A percentile compares a stretch with the other conserved stretches of the same genome.
These are phyloP conservation scores for Cicer bijugum DNA, from an alignment of 306 rosid species.

Conservation along the genomic window DNA sequence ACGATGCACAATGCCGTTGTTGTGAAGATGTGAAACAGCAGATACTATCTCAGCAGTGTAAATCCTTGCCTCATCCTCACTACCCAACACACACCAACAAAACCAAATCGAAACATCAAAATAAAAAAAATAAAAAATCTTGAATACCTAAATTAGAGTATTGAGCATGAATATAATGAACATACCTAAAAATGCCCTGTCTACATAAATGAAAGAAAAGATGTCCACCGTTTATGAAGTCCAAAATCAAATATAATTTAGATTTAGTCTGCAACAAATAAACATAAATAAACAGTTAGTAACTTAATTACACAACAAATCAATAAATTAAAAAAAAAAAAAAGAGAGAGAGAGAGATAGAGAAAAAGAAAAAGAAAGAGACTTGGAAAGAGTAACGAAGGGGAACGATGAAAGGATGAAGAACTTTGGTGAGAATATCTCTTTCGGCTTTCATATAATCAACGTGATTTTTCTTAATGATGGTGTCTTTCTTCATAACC, in stretches of 20 bases:
- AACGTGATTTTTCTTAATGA: slow-evolving; percentile 86
- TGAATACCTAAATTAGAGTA: neutral
- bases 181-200: slow-evolving; percentile 90
- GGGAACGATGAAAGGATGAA: slow-evolving; percentile 88
- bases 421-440: slow-evolving; percentile 88
- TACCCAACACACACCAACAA: slow-evolving; percentile 60
- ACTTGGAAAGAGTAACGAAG: slow-evolving; percentile 92
- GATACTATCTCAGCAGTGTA: slow-evolving; percentile 94
- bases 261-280: slow-evolving; percentile 72
- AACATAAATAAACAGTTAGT: slow-evolving; percentile 32
- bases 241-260: slow-evolving; percentile 88
- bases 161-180: neutral
- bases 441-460: slow-evolving; percentile 97
- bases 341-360: neutral
- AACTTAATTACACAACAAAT: neutral
- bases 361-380: neutral
- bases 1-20: slow-evolving; percentile 83
- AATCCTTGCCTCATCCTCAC: slow-evolving; percentile 97
- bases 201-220: slow-evolving; percentile 87
- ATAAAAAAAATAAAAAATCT: neutral
- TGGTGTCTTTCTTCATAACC: slow-evolving; percentile 89
- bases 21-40: slow-evolving; percentile 95
- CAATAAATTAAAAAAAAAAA: neutral
- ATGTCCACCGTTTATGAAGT: slow-evolving; percentile 94
- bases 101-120: slow-evolving; percentile 49